A percentile compares a stretch with the other conserved stretches of the same genome.
These are phyloP conservation scores for Entomortierella beljakovae DNA, from an alignment of 192 early-diverging fungal genomes.

Conservation along the genomic window DNA sequence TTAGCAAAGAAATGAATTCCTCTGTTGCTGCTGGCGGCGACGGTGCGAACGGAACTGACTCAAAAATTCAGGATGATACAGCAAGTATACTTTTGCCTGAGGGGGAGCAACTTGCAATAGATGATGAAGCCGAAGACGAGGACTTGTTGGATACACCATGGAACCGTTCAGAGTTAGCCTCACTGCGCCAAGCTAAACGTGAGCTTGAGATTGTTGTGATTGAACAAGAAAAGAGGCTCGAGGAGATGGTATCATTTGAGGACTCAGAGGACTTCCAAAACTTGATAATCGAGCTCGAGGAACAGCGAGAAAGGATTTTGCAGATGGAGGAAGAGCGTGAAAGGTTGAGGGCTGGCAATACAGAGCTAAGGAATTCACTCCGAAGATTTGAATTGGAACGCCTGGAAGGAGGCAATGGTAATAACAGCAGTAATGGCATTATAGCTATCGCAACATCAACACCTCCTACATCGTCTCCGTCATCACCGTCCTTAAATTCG, in stretches of 20 bases:
- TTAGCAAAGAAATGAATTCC: conserved; percentile 5
- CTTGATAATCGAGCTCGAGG: conserved; percentile 32
- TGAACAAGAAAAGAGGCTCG: conserved; percentile 60
- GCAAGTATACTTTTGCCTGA: conserved; percentile 22
- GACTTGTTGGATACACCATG: conserved; percentile 46
- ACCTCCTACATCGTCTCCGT: background rate
- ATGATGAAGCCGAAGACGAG: conserved; percentile 32
- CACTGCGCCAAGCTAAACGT: conserved; percentile 54
- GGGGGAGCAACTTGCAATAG: conserved; percentile 23
- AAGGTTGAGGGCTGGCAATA: conserved; percentile 11
- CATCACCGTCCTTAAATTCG: background rate
- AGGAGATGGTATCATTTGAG: conserved; percentile 43
- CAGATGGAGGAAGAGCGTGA: conserved; percentile 46
- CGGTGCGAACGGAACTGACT: background rate
- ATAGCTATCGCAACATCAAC: conserved; percentile 1
- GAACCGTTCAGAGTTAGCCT: conserved; percentile 55
- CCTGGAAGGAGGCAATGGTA: background rate
- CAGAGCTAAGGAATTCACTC: conserved; percentile 21
- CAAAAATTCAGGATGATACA: conserved; percentile 8
- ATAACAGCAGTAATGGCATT: background rate
- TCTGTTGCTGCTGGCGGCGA: conserved; percentile 1
- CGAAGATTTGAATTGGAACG: conserved; percentile 13
- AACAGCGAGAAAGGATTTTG: conserved; percentile 38
- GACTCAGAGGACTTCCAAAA: conserved; percentile 42
- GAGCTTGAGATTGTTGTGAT: conserved; percentile 65